Conservation (phyloP, 208 protist genomes). For the Trypanosoma lewisi region DNA sequence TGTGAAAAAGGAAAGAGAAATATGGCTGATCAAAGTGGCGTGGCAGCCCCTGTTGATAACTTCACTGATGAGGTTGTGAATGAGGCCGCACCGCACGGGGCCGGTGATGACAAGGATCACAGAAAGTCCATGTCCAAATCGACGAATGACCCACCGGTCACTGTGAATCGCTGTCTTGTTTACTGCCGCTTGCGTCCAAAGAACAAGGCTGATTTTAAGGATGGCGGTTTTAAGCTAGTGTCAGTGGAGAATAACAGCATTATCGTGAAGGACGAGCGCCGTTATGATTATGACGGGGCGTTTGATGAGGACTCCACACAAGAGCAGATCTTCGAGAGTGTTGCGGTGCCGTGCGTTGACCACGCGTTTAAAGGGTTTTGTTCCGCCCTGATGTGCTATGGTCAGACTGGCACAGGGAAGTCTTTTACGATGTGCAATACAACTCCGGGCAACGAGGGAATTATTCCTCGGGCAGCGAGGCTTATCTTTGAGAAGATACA, state of each 20-base stretch:
- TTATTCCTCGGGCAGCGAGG: slow-evolving; percentile 79
- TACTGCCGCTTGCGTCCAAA: slow-evolving; percentile 74
- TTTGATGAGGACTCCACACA: slow-evolving; percentile 72
- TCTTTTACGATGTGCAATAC: slow-evolving; percentile 91
- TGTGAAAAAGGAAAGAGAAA: neutral
- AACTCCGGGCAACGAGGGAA: slow-evolving; percentile 67
- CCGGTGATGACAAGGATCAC: neutral
- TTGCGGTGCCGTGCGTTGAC: slow-evolving; percentile 75
- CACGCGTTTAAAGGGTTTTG: slow-evolving; percentile 89
- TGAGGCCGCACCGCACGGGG: neutral
- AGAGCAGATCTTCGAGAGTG: slow-evolving; percentile 72
- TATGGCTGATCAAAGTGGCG: slow-evolving; percentile 7
- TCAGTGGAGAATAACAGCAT: slow-evolving; percentile 50
- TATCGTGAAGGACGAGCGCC: slow-evolving; percentile 73
- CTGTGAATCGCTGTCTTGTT: slow-evolving; percentile 64
- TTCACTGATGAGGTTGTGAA: neutral
- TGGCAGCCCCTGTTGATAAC: neutral
- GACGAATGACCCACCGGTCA: neutral
- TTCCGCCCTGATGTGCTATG: slow-evolving; percentile 90
- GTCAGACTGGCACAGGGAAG: slow-evolving; percentile 91
- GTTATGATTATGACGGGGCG: slow-evolving; percentile 85
- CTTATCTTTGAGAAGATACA: slow-evolving; percentile 74
- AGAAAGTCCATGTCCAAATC: neutral
- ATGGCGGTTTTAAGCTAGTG: slow-evolving; percentile 56
- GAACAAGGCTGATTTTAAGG: slow-evolving; percentile 70